phyloP scores from a whole-genome alignment of 2,329 filamentous ascomycete genomes.

The Escovopsis sp. region DNA sequence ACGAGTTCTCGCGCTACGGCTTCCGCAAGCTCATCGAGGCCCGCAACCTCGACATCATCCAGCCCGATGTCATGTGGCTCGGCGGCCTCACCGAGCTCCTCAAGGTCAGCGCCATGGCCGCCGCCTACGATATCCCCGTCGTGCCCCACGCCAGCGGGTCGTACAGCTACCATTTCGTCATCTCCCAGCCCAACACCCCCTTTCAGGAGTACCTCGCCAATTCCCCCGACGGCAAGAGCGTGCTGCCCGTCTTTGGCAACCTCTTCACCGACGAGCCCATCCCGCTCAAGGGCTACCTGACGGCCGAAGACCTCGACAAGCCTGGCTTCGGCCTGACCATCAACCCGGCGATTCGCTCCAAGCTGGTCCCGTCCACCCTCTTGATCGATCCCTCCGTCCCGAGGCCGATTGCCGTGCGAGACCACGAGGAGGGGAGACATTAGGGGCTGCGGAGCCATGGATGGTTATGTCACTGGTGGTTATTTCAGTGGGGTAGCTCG shows the following conservation, averaged over 20 bases:
- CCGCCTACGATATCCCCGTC: constrained; percentile 86
- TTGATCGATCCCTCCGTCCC: constrained; percentile 51
- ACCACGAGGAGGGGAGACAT: not conserved
- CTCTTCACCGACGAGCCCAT: constrained; percentile 86
- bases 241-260: constrained; percentile 82
- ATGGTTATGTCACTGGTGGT: constrained; percentile 2
- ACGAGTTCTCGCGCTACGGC: constrained; percentile 86
- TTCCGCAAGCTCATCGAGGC: constrained; percentile 90
- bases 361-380: constrained; percentile 59
- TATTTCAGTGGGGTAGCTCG: constrained; percentile 1
- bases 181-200: constrained; percentile 81
- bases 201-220: constrained; percentile 96
- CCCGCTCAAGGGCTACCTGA: constrained; percentile 66
- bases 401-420: not conserved
- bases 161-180: constrained; percentile 92
- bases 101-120: constrained; percentile 74
- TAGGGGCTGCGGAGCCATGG: too few relatives aligned
- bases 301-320: constrained; percentile 66
- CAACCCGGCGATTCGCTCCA: constrained; percentile 55
- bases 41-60: constrained; percentile 83
- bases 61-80: constrained; percentile 96
- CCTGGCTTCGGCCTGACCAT: constrained; percentile 82
- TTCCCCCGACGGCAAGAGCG: constrained; percentile 77
- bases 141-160: constrained; percentile 89
- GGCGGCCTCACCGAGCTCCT: constrained; percentile 85